Evolutionary conservation across 2,329 filamentous ascomycete genomes (phyloP).

Genomic region (Fonsecaea monophora): DNA sequence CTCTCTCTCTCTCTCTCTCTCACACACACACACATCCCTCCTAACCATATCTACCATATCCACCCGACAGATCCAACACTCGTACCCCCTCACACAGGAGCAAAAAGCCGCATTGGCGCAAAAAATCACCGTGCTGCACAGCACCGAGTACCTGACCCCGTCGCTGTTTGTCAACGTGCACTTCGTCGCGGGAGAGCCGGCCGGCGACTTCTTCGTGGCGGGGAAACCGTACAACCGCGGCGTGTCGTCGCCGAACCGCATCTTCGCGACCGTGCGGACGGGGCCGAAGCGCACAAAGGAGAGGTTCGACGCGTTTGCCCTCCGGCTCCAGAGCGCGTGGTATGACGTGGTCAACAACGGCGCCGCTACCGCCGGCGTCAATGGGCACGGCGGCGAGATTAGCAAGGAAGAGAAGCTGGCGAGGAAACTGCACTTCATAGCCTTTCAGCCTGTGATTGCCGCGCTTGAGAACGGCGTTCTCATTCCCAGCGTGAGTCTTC

Average conservation of each 20-base stretch:
- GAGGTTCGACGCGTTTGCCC: slow-evolving; percentile 35
- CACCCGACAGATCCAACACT: slow-evolving; percentile 28
- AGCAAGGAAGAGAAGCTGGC: slow-evolving; percentile 21
- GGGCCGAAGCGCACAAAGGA: slow-evolving; percentile 35
- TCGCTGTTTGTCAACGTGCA: slow-evolving; percentile 38
- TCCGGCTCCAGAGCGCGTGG: slow-evolving; percentile 36
- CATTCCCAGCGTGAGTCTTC: slow-evolving; percentile 36
- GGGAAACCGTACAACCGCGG: slow-evolving; percentile 28
- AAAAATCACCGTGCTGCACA: slow-evolving; percentile 35
- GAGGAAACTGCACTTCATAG: slow-evolving; percentile 34
- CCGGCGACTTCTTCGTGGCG: slow-evolving; percentile 28
- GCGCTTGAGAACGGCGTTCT: slow-evolving; percentile 35
- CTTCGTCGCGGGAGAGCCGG: slow-evolving; percentile 16
- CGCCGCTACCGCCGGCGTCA: background rate
- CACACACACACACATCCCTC: too few relatives aligned
- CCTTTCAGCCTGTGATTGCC: slow-evolving; percentile 33
- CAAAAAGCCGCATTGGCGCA: slow-evolving; percentile 35
- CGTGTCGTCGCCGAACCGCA: slow-evolving; percentile 26
- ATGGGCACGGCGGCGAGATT: slow-evolving; percentile 4
- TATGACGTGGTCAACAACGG: slow-evolving; percentile 33
- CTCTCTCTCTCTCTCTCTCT: too few relatives aligned
- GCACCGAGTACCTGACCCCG: slow-evolving; percentile 36
- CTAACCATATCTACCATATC: too few relatives aligned
- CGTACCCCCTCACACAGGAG: slow-evolving; percentile 32
- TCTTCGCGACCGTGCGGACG: slow-evolving; percentile 21